Evolutionary conservation across 352 stramenopile species (phyloP), one percentile per base, ranked within the genome.

Genomic region (Pseudoperonospora humuli): DNA sequence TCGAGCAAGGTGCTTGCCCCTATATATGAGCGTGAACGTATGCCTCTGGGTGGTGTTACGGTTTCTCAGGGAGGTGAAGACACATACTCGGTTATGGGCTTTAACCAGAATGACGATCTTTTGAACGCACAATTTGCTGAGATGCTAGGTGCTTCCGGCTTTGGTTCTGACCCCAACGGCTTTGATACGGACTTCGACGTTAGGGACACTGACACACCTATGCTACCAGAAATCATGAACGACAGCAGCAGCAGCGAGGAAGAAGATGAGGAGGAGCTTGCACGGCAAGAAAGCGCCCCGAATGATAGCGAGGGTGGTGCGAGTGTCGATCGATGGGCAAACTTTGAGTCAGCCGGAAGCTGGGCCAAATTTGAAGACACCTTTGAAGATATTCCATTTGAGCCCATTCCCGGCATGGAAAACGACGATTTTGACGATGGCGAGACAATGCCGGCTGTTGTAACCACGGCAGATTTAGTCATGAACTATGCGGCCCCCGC

Each of bases 221-320:
- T 88, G 73, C 47, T 90, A 13, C 80, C 80, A 0, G 77, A 87
- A 51, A 90, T 90, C 46, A 85, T 87, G 69, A 78, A 90, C 48
- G 75, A 89, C 55, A 93, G 80, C 57, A 93, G 80, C 64, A 92
- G 80, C 59, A 93, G 77, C 38, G 75, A 89, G 31, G 80, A 93
- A 49, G 80, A 93, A 39, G 80, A 93, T 33, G 56, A 81, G 19
- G 70, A 78, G n/a, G 71, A 81, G 36, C 57, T 76, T 38, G 60
- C 60, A 45, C 50, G 61, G 13, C 64, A 70, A 46, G 53, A 67
- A 11, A 54, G 48, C 28, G 37, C 38, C 2, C 14, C 31, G 13
- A 55, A 58, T 31, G 56, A 47, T 45, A 33, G 25, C 38, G 42
- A 40, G 14, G 45, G 24, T 3, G 40, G 35, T 17, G 21, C 20